Evolutionary conservation across 441 rosid species (phyloP), one percentile per base, ranked within the genome.

Genomic region (Brassica hybrid): DNA sequence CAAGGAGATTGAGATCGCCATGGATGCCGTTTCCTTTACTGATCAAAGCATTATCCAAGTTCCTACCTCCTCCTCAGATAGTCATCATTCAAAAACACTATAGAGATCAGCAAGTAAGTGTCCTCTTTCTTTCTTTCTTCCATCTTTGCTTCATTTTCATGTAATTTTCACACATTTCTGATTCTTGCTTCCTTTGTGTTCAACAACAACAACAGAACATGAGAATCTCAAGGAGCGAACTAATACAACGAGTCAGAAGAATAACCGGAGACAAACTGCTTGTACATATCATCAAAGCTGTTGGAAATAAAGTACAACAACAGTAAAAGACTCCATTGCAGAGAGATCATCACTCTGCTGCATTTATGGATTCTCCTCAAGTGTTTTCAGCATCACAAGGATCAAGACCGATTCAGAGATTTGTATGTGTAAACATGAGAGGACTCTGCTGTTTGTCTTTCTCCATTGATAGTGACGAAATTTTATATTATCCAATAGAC

Each of bases 21-120:
- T 92, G 93, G 93, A 88, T 92, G 85, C 88, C 98, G 7, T 89
- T 94, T 82, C 84, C 92, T 17, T 76, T 79, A 63, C 84, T 94
- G 61, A 89, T 94, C 73, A 82, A 90, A 5, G 82, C 84, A 25
- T 87, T 92, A 17, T 85, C 97, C 0, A 85, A 87, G 87, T 86
- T 85, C 60, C 69, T 94, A 71, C 83, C 97, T 36, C 82, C 88
- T 19, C 41, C 85, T 4, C 62, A 82, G 5, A 70, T 88, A 36
- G 43, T 60, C 48, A 71, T 78, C 83, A 86, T 94, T 68, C 76
- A 78, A 69, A 91, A 91, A 74, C 75, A 82, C 74, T 84, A 90
- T 13, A 82, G 36, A 73, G 91, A 91, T 71, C 87, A 87, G 73
- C 86, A 63, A 66, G 98, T 89, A 69, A 68, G 86, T 77, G 56